Evolutionary conservation across 768 basidiomycete species (phyloP).

Genomic region (Mycena rosella): DNA sequence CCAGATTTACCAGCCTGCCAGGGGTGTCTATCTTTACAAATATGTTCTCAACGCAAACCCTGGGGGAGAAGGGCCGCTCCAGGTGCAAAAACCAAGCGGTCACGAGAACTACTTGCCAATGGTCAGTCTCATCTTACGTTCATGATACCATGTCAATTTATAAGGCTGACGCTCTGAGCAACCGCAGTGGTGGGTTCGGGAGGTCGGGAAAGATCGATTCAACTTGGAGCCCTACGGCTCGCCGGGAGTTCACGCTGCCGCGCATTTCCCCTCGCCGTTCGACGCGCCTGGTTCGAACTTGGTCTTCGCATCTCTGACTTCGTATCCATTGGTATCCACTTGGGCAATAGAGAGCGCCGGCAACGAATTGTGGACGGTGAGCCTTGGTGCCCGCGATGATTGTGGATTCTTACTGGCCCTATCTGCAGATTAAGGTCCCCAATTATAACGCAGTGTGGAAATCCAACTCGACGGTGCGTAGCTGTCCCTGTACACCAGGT

Average conservation of each 20-base stretch:
- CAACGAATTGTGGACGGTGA: neutral
- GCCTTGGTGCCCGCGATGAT: neutral
- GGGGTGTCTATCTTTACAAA: neutral
- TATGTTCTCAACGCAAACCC: neutral
- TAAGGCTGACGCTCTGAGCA: too few species aligned
- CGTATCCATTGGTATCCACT: neutral
- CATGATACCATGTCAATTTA: too few species aligned
- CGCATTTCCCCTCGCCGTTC: too few species aligned
- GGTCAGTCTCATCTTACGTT: neutral
- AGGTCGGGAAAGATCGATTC: neutral
- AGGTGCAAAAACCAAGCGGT: neutral
- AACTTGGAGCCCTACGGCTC: neutral
- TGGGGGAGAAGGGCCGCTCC: neutral
- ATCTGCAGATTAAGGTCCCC: constrained; percentile 1
- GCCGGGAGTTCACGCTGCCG: neutral
- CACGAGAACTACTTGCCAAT: constrained; percentile 4
- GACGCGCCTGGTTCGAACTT: neutral
- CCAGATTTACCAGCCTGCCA: neutral
- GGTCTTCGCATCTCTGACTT: neutral
- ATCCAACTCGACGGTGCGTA: neutral
- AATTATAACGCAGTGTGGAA: neutral
- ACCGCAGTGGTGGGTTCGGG: constrained; percentile 1
- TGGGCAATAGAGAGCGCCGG: constrained; percentile 11
- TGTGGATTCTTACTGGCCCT: neutral
- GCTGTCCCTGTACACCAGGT: too few species aligned